phyloP scores from a whole-genome alignment of 2,329 filamentous ascomycete genomes.

The Bipolaris oryzae region DNA sequence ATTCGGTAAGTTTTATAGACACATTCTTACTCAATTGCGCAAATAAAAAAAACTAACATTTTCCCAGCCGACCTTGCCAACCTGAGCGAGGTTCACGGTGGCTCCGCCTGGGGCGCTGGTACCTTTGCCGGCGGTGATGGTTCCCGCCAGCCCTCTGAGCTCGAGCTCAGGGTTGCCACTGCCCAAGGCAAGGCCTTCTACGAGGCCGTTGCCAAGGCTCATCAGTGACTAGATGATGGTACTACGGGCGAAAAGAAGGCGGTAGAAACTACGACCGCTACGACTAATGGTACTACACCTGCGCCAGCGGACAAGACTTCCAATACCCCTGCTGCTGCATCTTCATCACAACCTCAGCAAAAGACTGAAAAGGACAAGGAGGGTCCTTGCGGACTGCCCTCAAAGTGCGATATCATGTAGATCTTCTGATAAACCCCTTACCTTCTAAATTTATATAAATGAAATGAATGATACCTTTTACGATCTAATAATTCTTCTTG shows the following conservation, averaged over 20 bases:
- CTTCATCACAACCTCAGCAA: slow-evolving; percentile 31
- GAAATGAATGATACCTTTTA: slow-evolving; percentile 4
- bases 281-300: slow-evolving; percentile 21
- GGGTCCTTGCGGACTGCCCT: slow-evolving; percentile 77
- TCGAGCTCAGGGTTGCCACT: slow-evolving; percentile 79
- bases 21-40: too few relatives aligned
- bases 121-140: slow-evolving; percentile 83
- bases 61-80: slow-evolving; percentile 64
- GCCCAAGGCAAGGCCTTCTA: slow-evolving; percentile 88
- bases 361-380: slow-evolving; percentile 57
- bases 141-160: slow-evolving; percentile 75
- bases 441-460: background rate
- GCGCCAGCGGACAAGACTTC: slow-evolving; percentile 35
- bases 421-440: background rate
- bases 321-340: slow-evolving; percentile 14
- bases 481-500: background rate
- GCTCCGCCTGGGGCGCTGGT: slow-evolving; percentile 90
- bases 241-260: slow-evolving; percentile 10
- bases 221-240: slow-evolving; percentile 76
- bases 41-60: background rate
- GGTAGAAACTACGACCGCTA: slow-evolving; percentile 16
- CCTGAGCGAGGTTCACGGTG: slow-evolving; percentile 81
- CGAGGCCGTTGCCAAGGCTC: slow-evolving; percentile 72
- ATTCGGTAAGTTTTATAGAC: slow-evolving; percentile 56
- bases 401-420: slow-evolving; percentile 72